phyloP scores from a whole-genome alignment of 495 filamentous ascomycete genomes.

The Astrothelium subdiscretum region DNA sequence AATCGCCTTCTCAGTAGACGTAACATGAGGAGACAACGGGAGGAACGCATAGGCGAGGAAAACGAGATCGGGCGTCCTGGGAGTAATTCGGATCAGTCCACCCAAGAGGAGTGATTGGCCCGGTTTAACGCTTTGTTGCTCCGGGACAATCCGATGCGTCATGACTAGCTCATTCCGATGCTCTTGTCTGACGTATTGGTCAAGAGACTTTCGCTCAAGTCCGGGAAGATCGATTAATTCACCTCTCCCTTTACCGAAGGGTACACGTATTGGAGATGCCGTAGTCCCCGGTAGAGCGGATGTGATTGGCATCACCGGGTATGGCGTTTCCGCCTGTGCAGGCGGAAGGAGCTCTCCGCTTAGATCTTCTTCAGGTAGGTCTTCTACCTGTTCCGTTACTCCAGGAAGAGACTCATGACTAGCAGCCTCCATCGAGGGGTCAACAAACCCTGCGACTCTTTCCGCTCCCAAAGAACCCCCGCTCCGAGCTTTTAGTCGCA shows the following conservation, averaged over 20 bases:
- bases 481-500: constrained; percentile 18
- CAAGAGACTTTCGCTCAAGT: constrained; percentile 59
- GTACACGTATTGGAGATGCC: constrained; percentile 80
- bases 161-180: constrained; percentile 61
- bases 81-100: constrained; percentile 81
- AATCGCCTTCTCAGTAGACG: constrained; percentile 54
- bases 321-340: constrained; percentile 55
- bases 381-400: constrained; percentile 5
- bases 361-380: constrained; percentile 9
- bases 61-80: constrained; percentile 47
- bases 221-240: constrained; percentile 95
- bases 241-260: constrained; percentile 71
- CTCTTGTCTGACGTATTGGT: constrained; percentile 51
- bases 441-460: not conserved
- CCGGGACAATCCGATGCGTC: constrained; percentile 53
- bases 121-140: constrained; percentile 59
- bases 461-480: constrained; percentile 9
- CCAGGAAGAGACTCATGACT: not conserved
- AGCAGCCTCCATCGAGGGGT: not conserved
- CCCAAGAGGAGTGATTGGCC: constrained; percentile 73
- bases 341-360: constrained; percentile 55
- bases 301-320: constrained; percentile 69
- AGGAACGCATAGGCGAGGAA: constrained; percentile 65
- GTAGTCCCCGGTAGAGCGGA: constrained; percentile 87
- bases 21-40: constrained; percentile 47